Evolutionary conservation across 2,329 filamentous ascomycete genomes (phyloP), one percentile per base, ranked within the genome.

Genomic region (Chaetomiaceae sp.): DNA sequence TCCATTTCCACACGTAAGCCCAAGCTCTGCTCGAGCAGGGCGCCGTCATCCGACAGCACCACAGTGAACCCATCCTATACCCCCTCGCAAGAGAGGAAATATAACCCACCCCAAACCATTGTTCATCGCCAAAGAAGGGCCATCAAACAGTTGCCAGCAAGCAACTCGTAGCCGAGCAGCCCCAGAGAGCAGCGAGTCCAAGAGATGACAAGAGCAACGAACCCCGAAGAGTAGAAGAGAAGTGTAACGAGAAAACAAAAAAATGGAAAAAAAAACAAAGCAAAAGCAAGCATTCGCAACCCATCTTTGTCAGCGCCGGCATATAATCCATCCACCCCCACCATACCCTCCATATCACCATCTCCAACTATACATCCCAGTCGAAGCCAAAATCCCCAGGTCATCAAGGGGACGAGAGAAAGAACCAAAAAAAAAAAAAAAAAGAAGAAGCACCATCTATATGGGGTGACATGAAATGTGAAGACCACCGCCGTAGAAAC

Each of bases 361-460:
- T 56, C 49, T 55, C 25, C 25, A 27, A 27, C 25, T 27, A 9
- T 27, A 27, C 25, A 27, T 27, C 9, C 25, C 25, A n/a, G n/a
- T n/a, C n/a, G n/a, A 5, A 27, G 25, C 25, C 36, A 3, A 38
- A 18, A 46, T 10, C 8, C 25, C 38, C 32, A 51, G 5, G 14
- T 51, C 32, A 41, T n/a, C n/a, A n/a, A n/a, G n/a, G n/a, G n/a
- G n/a, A n/a, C n/a, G n/a, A n/a, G n/a, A n/a, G n/a, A n/a, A n/a
- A n/a, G n/a, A n/a, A 9, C 29, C 32, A 43, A 25, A 18, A 41
- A 25, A 9, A 40, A 30, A 34, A 33, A 3, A 25, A 51, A 7
- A 41, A 44, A 37, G 21, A 42, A 38, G 16, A 25, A 53, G 53
- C 53, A 56, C 57, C 59, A 57, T 59, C 52, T 58, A 61, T 61